phyloP scores from a whole-genome alignment of 108 stramenopile genomes.

The Nitzschia sp. region DNA sequence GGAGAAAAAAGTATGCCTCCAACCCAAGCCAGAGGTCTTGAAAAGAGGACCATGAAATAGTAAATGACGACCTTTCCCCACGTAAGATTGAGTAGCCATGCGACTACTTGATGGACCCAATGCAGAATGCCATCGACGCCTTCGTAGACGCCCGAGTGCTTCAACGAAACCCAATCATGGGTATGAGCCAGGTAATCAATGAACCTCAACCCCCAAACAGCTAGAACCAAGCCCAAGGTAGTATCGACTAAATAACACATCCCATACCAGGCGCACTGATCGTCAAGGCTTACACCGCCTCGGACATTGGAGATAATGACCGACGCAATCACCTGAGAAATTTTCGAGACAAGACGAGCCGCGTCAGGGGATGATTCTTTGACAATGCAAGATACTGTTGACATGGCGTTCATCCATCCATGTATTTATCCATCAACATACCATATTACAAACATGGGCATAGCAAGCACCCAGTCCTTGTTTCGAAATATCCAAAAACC shows the following conservation, averaged over 20 bases:
- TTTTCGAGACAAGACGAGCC: too few relatives aligned
- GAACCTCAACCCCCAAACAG: conserved; percentile 67
- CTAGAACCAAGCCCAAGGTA: conserved; percentile 77
- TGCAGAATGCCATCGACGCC: conserved; percentile 71
- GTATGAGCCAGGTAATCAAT: conserved; percentile 68
- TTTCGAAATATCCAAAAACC: conserved; percentile 88
- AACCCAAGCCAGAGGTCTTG: conserved; percentile 60
- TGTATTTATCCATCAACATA: conserved; percentile 23
- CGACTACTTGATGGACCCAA: conserved; percentile 76
- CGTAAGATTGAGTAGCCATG: conserved; percentile 82
- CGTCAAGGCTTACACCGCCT: conserved; percentile 60
- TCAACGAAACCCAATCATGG: conserved; percentile 71
- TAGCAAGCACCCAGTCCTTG: conserved; percentile 89
- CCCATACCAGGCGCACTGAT: conserved; percentile 94
- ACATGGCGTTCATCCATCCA: too few relatives aligned
- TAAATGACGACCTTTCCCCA: conserved; percentile 79
- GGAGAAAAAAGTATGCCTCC: conserved; percentile 79
- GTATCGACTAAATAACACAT: conserved; percentile 89
- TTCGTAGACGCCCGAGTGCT: conserved; percentile 85
- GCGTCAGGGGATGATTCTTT: background rate
- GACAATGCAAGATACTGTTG: background rate
- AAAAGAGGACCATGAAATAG: conserved; percentile 66
- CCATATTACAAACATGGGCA: conserved; percentile 89
- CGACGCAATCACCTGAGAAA: conserved; percentile 69
- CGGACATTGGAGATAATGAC: conserved; percentile 62